phyloP scores from a whole-genome alignment of 73 alveolate genomes.

The Paramecium biaurelia region DNA sequence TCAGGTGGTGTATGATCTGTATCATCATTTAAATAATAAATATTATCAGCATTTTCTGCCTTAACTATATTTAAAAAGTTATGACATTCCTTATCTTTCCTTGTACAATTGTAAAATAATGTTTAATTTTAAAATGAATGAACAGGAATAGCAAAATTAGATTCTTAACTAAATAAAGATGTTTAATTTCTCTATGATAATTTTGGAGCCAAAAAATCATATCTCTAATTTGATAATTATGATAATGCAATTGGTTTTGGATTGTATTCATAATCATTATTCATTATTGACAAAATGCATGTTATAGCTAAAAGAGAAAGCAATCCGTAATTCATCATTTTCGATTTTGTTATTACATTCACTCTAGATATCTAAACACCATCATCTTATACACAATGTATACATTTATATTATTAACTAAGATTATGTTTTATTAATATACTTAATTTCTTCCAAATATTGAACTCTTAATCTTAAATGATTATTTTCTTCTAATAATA shows the following conservation, averaged over 20 bases:
- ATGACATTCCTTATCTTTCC: not conserved
- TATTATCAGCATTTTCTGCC: slow-evolving; percentile 11
- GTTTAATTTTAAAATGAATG: not conserved
- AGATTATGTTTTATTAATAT: not conserved
- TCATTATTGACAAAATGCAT: not conserved
- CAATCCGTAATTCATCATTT: not conserved
- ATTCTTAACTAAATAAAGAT: not conserved
- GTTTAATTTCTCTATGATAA: not conserved
- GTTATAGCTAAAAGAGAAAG: not conserved
- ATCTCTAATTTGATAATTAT: not conserved
- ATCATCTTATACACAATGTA: not conserved
- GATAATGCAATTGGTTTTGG: not conserved
- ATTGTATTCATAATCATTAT: not conserved
- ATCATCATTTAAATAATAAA: not conserved
- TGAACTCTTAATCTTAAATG: not conserved
- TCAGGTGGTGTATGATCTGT: not conserved
- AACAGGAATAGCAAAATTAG: not conserved
- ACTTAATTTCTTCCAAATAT: not conserved
- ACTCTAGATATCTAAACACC: not conserved
- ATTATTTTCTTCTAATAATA: not conserved
- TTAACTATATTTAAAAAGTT: not conserved
- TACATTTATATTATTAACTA: not conserved
- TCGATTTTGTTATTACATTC: not conserved
- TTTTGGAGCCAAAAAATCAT: slow-evolving; percentile 11
- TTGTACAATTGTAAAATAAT: not conserved